Base-by-base conservation (phyloP, 441 rosid species). In the Populus hybrid region DNA sequence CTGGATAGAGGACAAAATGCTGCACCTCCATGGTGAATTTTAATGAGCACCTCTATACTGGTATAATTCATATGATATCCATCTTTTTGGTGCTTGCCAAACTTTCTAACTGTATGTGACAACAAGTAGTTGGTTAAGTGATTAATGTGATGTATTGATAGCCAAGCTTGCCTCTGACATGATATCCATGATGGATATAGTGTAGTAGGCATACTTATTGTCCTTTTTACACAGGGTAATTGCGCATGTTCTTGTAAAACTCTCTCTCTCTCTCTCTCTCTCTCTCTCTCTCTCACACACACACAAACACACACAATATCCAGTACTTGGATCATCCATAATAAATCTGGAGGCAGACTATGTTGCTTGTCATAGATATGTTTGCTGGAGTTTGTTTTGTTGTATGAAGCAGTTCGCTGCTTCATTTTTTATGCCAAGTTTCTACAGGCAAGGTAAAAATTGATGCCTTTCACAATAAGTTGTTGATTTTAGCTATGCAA, bases 91-190 rank as follows among this genome's bases (percentile, higher is more conserved):
- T 53, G 61, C 61, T 16, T 53, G 61, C 21, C 61, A 53, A 53
- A 5, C 61, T 53, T 53, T 16, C 9, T 16, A 18, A 53, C 21
- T 53, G 61, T 6, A 53, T 46, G 32, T 53, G 61, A 53, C 21
- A 53, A 6, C n/a, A 53, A 53, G 61, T 18, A 18, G 21, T 18
- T 76, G 73, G 38, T 70, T 38, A 2, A 20, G 42, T 20, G 74
- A 70, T 70, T 70, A 42, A 40, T 40, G 26, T 70, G 59, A 70
- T 70, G 32, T 12, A 26, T 72, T 53, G 34, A 21, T n/a, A 61
- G 24, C 35, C 66, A 10, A 65, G 61, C 71, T 46, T 71, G 46
- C 34, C 35, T 71, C 11, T 61, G 53, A 18, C 72, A 30, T 30
- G 32, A 30, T 30, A 30, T 50, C 20, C 7, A 50, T 50, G 57